These are phyloP conservation scores for Kazachstania sp. DNA, from an alignment of 1,139 yeast species.

Conservation along the genomic window DNA sequence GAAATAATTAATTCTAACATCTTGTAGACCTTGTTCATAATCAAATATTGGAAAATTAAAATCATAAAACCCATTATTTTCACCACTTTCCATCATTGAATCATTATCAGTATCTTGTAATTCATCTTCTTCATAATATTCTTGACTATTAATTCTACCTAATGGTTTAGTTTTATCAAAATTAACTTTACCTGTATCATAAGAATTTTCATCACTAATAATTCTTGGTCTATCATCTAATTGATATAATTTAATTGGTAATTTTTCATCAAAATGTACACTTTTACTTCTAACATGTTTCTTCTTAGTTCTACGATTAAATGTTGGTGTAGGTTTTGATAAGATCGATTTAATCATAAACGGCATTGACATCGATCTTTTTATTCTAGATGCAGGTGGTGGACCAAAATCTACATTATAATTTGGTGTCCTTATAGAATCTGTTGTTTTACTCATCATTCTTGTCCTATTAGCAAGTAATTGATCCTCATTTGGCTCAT, in stretches of 20 bases:
- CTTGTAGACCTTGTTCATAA: slow-evolving; percentile 20
- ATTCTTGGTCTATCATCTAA: slow-evolving; percentile 24
- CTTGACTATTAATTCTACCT: slow-evolving; percentile 2
- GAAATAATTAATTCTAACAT: slow-evolving; percentile 24
- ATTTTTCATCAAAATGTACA: slow-evolving; percentile 27
- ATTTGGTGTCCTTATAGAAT: not conserved
- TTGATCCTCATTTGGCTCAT: not conserved
- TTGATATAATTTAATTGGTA: slow-evolving; percentile 22
- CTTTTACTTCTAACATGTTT: slow-evolving; percentile 18
- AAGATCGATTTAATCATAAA: slow-evolving; percentile 10
- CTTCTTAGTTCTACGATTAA: not conserved
- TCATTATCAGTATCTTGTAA: slow-evolving; percentile 1
- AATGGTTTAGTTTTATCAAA: slow-evolving; percentile 9
- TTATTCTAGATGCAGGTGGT: not conserved
- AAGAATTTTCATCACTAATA: slow-evolving; percentile 9
- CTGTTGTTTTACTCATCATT: slow-evolving; percentile 1
- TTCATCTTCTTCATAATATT: slow-evolving; percentile 3
- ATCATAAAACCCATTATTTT: slow-evolving; percentile 9
- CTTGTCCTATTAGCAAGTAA: not conserved
- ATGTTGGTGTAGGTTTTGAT: slow-evolving; percentile 3
- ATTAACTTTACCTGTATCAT: slow-evolving; percentile 6
- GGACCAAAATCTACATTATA: not conserved
- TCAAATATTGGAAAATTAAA: slow-evolving; percentile 24
- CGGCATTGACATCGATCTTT: slow-evolving; percentile 26
- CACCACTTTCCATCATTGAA: not conserved